A percentile compares a stretch with the other conserved stretches of the same genome.
Evolutionary conservation across 306 rosid species (phyloP).

Genomic region (Gastrolobium villosum): DNA sequence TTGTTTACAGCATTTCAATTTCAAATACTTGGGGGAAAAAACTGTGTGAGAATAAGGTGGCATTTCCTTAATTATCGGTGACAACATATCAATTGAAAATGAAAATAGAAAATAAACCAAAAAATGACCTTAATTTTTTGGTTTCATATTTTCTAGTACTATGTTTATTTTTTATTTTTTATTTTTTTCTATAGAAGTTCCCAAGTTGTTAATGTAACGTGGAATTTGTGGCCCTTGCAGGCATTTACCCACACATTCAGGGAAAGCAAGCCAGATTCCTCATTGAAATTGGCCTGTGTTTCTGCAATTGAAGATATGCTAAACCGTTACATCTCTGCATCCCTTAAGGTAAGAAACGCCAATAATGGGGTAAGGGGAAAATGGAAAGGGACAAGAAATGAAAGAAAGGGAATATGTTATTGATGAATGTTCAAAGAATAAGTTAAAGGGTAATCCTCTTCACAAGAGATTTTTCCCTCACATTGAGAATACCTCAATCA

Average conservation of each 20-base stretch:
- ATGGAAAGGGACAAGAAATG: no score
- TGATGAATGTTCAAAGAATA: no score
- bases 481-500: no score
- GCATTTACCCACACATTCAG: slow-evolving; percentile 78
- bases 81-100: background rate
- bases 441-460: no score
- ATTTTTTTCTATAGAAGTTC: slow-evolving; percentile 1
- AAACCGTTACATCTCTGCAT: no score
- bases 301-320: slow-evolving; percentile 77
- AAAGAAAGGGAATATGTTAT: no score
- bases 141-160: background rate
- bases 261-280: slow-evolving; percentile 81
- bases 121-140: background rate
- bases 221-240: slow-evolving; percentile 56
- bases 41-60: background rate
- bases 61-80: background rate
- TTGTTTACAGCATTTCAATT: background rate
- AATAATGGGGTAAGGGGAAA: no score
- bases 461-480: no score
- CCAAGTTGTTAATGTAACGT: slow-evolving; percentile 32
- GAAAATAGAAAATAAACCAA: background rate
- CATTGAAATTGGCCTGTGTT: slow-evolving; percentile 75
- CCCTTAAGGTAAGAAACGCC: no score
- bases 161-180: background rate
- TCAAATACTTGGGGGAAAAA: background rate